Conservation (phyloP, 306 rosid species). For the Rubus parviflorus region DNA sequence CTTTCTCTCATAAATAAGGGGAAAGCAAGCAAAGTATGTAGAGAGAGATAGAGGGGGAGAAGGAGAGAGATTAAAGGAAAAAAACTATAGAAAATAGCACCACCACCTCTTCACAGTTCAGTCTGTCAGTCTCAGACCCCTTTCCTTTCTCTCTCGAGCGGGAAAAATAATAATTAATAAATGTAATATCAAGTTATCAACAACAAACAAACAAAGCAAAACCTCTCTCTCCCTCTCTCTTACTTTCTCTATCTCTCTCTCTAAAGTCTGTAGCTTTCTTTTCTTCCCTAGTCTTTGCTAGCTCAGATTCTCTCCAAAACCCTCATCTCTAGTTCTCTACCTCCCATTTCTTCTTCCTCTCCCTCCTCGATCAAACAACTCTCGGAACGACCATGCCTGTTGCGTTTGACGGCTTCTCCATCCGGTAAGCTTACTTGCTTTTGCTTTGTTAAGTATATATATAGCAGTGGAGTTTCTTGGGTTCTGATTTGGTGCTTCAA, state of each 20-base stretch:
- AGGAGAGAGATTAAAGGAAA: not conserved
- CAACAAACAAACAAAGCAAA: constrained; percentile 11
- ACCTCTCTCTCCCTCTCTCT: not conserved
- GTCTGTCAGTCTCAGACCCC: constrained; percentile 11
- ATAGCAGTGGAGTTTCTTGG: no score
- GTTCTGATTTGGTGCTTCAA: not conserved
- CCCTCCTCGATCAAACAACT: constrained; percentile 23
- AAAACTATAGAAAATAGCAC: not conserved
- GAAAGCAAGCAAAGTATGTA: constrained; percentile 55
- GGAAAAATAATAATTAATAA: constrained; percentile 20
- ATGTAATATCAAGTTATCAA: not conserved
- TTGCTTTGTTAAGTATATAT: not conserved
- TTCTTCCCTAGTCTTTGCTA: not conserved
- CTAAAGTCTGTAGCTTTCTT: constrained; percentile 1
- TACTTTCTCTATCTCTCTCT: not conserved
- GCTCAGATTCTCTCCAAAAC: constrained; percentile 16
- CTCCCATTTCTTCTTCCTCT: constrained; percentile 4
- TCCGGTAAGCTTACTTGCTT: constrained; percentile 47
- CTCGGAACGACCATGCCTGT: constrained; percentile 51
- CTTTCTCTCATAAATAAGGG: constrained; percentile 86
- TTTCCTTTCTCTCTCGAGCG: constrained; percentile 22
- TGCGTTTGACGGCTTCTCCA: constrained; percentile 70
- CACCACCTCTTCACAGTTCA: constrained; percentile 17
- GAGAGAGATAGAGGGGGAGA: not conserved
- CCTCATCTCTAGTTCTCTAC: not conserved